phyloP scores from a whole-genome alignment of 352 stramenopile species.

The Phytophthora pistaciae region DNA sequence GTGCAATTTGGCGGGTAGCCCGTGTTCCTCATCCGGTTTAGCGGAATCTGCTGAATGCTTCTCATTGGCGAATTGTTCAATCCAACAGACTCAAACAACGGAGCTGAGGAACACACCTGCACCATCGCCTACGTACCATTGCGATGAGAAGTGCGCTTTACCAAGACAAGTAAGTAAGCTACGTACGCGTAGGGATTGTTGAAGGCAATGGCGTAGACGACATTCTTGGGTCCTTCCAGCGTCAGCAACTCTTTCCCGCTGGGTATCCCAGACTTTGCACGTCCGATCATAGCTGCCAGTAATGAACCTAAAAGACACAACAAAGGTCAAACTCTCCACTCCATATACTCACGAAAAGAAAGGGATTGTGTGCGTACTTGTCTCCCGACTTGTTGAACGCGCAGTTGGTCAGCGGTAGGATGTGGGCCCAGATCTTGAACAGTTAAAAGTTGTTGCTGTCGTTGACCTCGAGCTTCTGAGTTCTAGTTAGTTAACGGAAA shows the following conservation, averaged over 20 bases:
- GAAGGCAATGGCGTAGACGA: conserved; percentile 97
- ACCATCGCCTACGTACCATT: too few species aligned
- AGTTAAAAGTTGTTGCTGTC: conserved; percentile 96
- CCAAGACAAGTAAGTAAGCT: not conserved
- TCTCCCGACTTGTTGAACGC: conserved; percentile 97
- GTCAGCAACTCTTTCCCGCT: conserved; percentile 96
- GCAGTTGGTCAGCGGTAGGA: conserved; percentile 96
- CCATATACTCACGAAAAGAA: not conserved
- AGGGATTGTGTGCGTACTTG: conserved; percentile 62
- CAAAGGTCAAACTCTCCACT: not conserved
- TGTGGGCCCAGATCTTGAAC: conserved; percentile 97
- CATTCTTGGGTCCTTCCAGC: conserved; percentile 96
- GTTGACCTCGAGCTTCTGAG: conserved; percentile 95
- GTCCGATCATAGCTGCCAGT: conserved; percentile 96
- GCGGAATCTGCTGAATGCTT: too few species aligned
- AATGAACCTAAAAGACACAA: conserved; percentile 87
- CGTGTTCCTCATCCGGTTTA: too few species aligned
- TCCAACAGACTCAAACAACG: too few species aligned
- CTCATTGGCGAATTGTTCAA: too few species aligned
- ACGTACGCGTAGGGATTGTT: conserved; percentile 96
- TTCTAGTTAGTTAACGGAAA: too few species aligned
- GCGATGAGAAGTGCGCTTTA: too few species aligned
- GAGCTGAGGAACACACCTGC: too few species aligned
- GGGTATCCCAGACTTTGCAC: conserved; percentile 97
- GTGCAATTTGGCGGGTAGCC: too few species aligned